Base-by-base conservation (phyloP, 495 filamentous ascomycete species). In the Stereocaulon alpinum region DNA sequence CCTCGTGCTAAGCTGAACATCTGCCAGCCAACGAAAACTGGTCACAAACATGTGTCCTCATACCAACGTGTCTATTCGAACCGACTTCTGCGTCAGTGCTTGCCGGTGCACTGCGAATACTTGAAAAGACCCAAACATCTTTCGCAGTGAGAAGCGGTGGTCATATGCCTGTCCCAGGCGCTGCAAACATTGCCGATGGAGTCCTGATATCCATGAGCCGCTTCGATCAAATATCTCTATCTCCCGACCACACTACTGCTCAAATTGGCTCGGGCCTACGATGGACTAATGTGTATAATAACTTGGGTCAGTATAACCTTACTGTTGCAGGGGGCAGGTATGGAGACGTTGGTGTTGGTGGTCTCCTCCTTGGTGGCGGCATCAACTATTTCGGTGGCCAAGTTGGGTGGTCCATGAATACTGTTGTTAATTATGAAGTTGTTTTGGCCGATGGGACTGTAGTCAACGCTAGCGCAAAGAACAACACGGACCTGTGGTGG, bases 401-500 rank as follows among this genome's bases (percentile, higher is more conserved):
- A 41, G 63, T 74, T 15, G 80, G 81, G 11, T 81, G 73, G 52
- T 73, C 65, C 14, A 80, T 74, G 62, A 75, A 83, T 65, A 78
- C 66, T 15, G 77, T 83, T 1, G 58, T 70, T 40, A 72, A 73
- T 51, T 84, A 73, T 42, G 79, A 85, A 68, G 76, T 87, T 5
- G 82, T 85, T 2, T 79, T 82, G 9, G 77, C 82, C 20, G 74
- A 85, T 64, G 82, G 80, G 6, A 70, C 72, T 22, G 73, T 86
- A 50, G 69, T 80, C 29, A 66, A 80, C 32, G 83, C 75, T 12
- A 84, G 71, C 69, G 66, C 72, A 47, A 67, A 62, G 3, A 64
- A 71, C n/a, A 71, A 85, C 60, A 49, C 71, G 2, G 82, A 86
- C 67, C 76, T 87, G 5, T 85, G 80, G 70, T 84, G 75, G 72